Base-by-base conservation (phyloP, 2,329 filamentous ascomycete genomes). In the Annulohypoxylon truncatum region DNA sequence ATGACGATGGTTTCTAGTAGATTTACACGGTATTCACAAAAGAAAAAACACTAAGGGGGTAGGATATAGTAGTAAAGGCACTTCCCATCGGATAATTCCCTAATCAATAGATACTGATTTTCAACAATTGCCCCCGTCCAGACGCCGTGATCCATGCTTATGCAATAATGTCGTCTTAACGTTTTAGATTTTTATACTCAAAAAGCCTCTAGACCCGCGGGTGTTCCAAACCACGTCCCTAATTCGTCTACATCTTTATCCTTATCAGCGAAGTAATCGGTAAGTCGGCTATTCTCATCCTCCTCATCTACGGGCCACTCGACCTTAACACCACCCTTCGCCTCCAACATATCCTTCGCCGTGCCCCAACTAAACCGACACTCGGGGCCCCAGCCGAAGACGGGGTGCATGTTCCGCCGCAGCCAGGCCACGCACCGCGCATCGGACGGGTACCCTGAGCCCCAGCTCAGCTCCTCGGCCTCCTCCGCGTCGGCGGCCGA, bases 341-440 rank as follows among this genome's bases (percentile, higher is more conserved):
- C 82, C 71, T 97, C 94, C 3, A 99, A 82, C 88, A 98, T 87
- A 75, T 98, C 94, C 81, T 96, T 97, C 1, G 92, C 92, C 0
- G 96, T 98, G 0, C 92, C 92, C 96, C 96, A 99, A 75, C 94
- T 97, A 76, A 97, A 98, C 3, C 96, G 86, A 77, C 93, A 97
- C 80, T 98, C 94, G 22, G 87, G 87, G 0, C 95, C 94, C 95
- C 96, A 99, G 12, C 96, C 96, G 81, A 98, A 99, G 1, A 98
- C 81, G 2, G 93, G 92, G 75, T 99, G 90, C 90, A 97, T 95
- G 70, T 95, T 96, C 38, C 82, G 82, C 80, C 89, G 92, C 76
- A 99, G 78, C 95, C 96, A 99, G 20, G 81, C 79, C 1, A 91
- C 88, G 73, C 94, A 97, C 67, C 92, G 87, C 18, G 85, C 89